Evolutionary conservation across 1,139 yeast species (phyloP), one percentile per base, ranked within the genome.

Genomic region (Scheffersomyces lignicola): DNA sequence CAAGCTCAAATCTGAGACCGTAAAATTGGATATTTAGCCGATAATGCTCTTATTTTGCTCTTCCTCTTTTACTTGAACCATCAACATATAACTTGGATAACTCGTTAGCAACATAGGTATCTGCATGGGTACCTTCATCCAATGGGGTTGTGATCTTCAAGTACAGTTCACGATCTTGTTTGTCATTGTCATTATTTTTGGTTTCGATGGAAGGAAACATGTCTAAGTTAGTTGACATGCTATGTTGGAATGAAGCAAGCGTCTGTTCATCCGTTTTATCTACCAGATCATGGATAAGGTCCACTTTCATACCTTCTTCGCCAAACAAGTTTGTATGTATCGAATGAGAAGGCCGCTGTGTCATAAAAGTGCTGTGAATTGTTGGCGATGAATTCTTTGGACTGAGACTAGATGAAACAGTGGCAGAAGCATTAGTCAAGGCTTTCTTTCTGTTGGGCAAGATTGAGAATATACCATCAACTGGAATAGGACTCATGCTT

Each of bases 401-500:
- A 15, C 10, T 15, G 10, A 6, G 7, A 26, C 29, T 26, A 4
- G 28, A 24, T 5, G n/a, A 24, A n/a, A n/a, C n/a, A n/a, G n/a
- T n/a, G n/a, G n/a, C n/a, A n/a, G n/a, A n/a, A n/a, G n/a, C n/a
- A n/a, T n/a, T n/a, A n/a, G n/a, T n/a, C n/a, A n/a, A n/a, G 10
- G 29, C 20, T 14, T 26, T 26, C 6, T 10, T 26, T 10, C 29
- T 26, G 10, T 15, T 26, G 6, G 29, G 29, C 5, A 15, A 5
- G 5, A 26, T 4, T 5, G 18, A 15, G 11, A 26, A 26, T 9
- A 14, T 14, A 8, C 5, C 15, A n/a, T 26, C 29, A 5, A 13
- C 7, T 4, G 29, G 20, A 7, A 14, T n/a, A 13, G 29, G 40
- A 15, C 41, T 37, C 22, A 35, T 11, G 17, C 38, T 33, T 24